phyloP scores from a whole-genome alignment of 2,329 filamentous ascomycete species.

The Fusarium sp. region DNA sequence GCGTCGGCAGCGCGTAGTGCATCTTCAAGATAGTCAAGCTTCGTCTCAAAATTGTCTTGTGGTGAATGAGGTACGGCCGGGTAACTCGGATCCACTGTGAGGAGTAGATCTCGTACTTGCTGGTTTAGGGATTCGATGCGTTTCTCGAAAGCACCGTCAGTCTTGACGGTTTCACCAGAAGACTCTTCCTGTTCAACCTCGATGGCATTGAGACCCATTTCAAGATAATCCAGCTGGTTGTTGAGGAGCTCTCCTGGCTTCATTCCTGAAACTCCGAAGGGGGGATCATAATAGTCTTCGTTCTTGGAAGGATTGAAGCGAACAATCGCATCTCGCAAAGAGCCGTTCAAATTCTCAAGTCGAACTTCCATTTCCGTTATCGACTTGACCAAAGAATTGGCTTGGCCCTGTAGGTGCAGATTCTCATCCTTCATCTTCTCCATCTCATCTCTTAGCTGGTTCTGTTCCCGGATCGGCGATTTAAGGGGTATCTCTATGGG shows the following conservation, averaged over 20 bases:
- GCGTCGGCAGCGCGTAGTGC: slow-evolving; percentile 62
- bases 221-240: slow-evolving; percentile 75
- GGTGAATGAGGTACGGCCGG: slow-evolving; percentile 67
- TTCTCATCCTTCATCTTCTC: slow-evolving; percentile 60
- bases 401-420: slow-evolving; percentile 47
- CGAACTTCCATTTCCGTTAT: slow-evolving; percentile 71
- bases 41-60: slow-evolving; percentile 69
- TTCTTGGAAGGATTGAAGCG: slow-evolving; percentile 67
- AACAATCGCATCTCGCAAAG: slow-evolving; percentile 73
- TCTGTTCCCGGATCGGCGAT: slow-evolving; percentile 64
- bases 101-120: slow-evolving; percentile 68
- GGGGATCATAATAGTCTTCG: slow-evolving; percentile 55
- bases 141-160: slow-evolving; percentile 59
- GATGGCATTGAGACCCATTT: slow-evolving; percentile 70
- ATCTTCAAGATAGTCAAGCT: slow-evolving; percentile 73
- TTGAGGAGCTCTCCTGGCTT: slow-evolving; percentile 59
- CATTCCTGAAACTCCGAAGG: slow-evolving; percentile 45
- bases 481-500: slow-evolving; percentile 67
- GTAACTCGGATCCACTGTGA: slow-evolving; percentile 57
- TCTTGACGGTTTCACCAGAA: slow-evolving; percentile 43
- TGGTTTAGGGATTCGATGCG: slow-evolving; percentile 71
- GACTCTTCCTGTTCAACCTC: slow-evolving; percentile 64
- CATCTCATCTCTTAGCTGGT: slow-evolving; percentile 59
- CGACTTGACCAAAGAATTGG: slow-evolving; percentile 52
- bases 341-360: slow-evolving; percentile 73